Conservation (phyloP, 768 basidiomycete genomes). For the Tulasnella sp. region DNA sequence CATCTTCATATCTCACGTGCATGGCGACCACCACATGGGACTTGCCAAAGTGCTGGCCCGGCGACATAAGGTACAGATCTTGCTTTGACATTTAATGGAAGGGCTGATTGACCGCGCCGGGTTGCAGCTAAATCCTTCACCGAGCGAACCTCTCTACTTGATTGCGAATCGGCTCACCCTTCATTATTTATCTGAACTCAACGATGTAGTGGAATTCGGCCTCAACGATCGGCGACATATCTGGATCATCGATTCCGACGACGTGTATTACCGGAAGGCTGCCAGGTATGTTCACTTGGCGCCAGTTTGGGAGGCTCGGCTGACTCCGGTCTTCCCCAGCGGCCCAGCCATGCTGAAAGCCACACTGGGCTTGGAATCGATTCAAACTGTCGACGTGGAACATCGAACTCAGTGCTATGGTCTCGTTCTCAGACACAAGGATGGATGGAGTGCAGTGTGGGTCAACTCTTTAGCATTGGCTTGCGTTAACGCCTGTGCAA, state of each 20-base stretch:
- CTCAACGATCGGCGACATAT: conserved; percentile 33
- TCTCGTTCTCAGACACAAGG: conserved; percentile 52
- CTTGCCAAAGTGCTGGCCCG: conserved; percentile 63
- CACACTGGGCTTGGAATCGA: conserved; percentile 47
- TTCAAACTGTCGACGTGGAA: conserved; percentile 61
- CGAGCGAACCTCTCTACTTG: conserved; percentile 58
- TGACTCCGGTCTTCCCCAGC: not conserved
- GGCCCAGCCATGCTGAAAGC: not conserved
- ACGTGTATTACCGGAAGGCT: not conserved
- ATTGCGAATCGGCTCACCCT: conserved; percentile 51
- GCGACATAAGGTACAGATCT: conserved; percentile 50
- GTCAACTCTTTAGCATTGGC: conserved; percentile 27
- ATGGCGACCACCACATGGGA: conserved; percentile 89
- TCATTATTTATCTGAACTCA: conserved; percentile 63
- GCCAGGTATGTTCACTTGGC: not conserved
- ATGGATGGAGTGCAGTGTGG: conserved; percentile 73
- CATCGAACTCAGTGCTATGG: conserved; percentile 71
- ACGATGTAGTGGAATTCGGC: conserved; percentile 65
- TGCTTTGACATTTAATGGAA: not conserved
- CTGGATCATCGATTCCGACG: conserved; percentile 22
- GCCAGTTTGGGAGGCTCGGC: not conserved
- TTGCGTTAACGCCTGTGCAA: not conserved
- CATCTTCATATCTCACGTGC: conserved; percentile 83
- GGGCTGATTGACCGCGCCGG: not conserved
- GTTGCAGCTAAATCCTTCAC: conserved; percentile 54